phyloP scores from a whole-genome alignment of 139 green algal species.

The Closterium sp. region DNA sequence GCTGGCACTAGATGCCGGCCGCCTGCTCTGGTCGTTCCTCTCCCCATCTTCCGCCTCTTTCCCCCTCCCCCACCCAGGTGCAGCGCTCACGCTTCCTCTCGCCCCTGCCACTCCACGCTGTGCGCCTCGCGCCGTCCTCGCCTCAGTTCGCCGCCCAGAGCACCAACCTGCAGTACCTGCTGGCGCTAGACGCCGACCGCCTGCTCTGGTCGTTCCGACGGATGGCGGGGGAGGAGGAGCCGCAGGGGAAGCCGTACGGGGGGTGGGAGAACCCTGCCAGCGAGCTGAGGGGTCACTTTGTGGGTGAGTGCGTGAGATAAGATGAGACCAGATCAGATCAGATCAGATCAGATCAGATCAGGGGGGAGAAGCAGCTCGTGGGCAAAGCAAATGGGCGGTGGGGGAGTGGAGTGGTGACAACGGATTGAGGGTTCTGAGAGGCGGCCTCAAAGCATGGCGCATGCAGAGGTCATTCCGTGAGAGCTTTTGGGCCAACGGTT shows the following conservation, averaged over 20 bases:
- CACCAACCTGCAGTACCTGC: constrained; percentile 44
- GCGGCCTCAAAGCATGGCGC: too few relatives aligned
- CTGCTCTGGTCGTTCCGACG: constrained; percentile 41
- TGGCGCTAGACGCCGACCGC: constrained; percentile 28
- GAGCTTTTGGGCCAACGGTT: too few relatives aligned
- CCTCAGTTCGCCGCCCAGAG: constrained; percentile 28
- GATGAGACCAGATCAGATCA: too few relatives aligned
- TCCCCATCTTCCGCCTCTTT: too few relatives aligned
- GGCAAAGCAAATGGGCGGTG: constrained; percentile 15
- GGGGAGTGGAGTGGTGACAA: too few relatives aligned
- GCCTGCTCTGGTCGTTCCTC: constrained; percentile 39
- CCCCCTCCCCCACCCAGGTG: too few relatives aligned
- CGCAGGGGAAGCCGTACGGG: constrained; percentile 15
- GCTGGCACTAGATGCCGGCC: constrained; percentile 26
- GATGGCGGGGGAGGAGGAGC: neutral
- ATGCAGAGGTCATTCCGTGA: too few relatives aligned
- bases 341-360: too few relatives aligned
- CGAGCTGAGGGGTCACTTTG: constrained; percentile 46
- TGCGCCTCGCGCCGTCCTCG: constrained; percentile 15
- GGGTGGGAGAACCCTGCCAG: constrained; percentile 25
- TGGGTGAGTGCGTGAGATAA: constrained; percentile 10
- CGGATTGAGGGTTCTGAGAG: too few relatives aligned
- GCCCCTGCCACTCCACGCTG: neutral
- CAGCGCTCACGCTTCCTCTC: constrained; percentile 17
- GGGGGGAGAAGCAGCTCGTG: neutral